phyloP scores from a whole-genome alignment of 768 basidiomycete species.

The Roridomyces roridus region DNA sequence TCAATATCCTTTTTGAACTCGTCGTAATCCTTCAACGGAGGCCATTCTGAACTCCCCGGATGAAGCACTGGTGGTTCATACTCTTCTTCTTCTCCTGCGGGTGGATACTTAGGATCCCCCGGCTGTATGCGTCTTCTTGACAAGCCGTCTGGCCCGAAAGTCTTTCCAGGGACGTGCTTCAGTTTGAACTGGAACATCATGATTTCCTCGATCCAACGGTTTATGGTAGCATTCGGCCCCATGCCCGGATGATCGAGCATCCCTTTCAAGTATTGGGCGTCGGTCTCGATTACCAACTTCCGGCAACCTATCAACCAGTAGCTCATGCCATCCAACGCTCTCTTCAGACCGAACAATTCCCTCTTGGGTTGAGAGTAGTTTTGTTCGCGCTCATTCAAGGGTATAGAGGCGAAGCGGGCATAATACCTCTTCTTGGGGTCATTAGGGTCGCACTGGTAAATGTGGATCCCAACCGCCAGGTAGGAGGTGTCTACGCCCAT shows the following conservation, averaged over 20 bases:
- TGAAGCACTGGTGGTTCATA: neutral
- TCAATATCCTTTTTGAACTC: constrained; percentile 12
- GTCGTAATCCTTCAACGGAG: constrained; percentile 14
- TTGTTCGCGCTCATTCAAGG: constrained; percentile 36
- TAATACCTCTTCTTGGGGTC: too few species aligned
- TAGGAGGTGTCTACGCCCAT: too few species aligned
- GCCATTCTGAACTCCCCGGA: neutral
- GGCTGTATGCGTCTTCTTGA: constrained; percentile 27
- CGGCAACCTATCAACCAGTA: constrained; percentile 28
- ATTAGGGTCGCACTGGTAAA: constrained; percentile 44
- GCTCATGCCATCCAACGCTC: constrained; percentile 23
- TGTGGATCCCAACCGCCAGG: neutral
- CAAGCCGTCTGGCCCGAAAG: constrained; percentile 38
- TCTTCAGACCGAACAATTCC: constrained; percentile 43
- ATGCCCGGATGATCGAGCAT: constrained; percentile 43
- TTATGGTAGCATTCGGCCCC: constrained; percentile 39
- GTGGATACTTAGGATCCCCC: constrained; percentile 11
- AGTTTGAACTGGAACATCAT: constrained; percentile 39
- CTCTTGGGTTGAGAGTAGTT: constrained; percentile 45
- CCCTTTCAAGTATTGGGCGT: constrained; percentile 39
- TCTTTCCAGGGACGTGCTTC: constrained; percentile 32
- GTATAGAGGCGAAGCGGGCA: too few species aligned
- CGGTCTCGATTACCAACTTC: constrained; percentile 39
- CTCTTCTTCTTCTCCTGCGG: neutral
- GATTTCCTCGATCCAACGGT: constrained; percentile 43